Conservation (phyloP, 2,329 filamentous ascomycete genomes). For the Fusarium transvaalense region DNA sequence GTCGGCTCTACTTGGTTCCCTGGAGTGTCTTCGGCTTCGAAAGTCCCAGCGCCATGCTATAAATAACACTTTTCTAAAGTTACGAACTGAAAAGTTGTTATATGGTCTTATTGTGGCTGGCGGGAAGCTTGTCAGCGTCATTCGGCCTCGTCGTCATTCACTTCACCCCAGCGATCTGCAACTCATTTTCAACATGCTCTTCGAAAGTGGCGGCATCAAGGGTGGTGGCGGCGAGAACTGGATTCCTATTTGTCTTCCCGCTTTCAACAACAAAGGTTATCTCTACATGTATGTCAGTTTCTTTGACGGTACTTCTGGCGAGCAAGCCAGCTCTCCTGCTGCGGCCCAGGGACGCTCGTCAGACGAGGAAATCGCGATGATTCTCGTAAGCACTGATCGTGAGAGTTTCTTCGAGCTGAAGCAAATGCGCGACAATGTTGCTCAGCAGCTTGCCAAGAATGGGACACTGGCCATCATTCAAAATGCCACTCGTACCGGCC, state of each 20-base stretch:
- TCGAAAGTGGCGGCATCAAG: slow-evolving; percentile 92
- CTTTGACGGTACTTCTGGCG: slow-evolving; percentile 70
- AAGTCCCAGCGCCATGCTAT: slow-evolving; percentile 89
- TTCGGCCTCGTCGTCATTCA: slow-evolving; percentile 93
- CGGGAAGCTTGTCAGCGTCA: slow-evolving; percentile 92
- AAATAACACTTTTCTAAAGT: slow-evolving; percentile 87
- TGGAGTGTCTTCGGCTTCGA: slow-evolving; percentile 92
- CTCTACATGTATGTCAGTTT: slow-evolving; percentile 99
- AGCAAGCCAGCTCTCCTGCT: slow-evolving; percentile 58
- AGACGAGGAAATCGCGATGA: slow-evolving; percentile 86
- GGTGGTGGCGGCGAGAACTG: slow-evolving; percentile 94
- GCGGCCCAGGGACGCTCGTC: slow-evolving; percentile 75
- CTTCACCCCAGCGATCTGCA: slow-evolving; percentile 95
- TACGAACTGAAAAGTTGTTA: slow-evolving; percentile 80
- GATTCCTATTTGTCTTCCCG: slow-evolving; percentile 95
- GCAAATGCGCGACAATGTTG: slow-evolving; percentile 74
- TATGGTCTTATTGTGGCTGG: slow-evolving; percentile 96
- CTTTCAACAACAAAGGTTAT: slow-evolving; percentile 96
- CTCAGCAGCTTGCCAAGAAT: slow-evolving; percentile 79
- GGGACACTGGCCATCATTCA: slow-evolving; percentile 81
- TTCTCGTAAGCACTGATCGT: slow-evolving; percentile 92
- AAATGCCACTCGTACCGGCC: slow-evolving; percentile 76
- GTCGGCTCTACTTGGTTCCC: slow-evolving; percentile 85
- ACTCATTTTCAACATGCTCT: slow-evolving; percentile 99
- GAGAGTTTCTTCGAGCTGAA: slow-evolving; percentile 94